Evolutionary conservation across 1,284 basidiomycete genomes (phyloP), one percentile per base, ranked within the genome.

Genomic region (Neonothopanus nambi): DNA sequence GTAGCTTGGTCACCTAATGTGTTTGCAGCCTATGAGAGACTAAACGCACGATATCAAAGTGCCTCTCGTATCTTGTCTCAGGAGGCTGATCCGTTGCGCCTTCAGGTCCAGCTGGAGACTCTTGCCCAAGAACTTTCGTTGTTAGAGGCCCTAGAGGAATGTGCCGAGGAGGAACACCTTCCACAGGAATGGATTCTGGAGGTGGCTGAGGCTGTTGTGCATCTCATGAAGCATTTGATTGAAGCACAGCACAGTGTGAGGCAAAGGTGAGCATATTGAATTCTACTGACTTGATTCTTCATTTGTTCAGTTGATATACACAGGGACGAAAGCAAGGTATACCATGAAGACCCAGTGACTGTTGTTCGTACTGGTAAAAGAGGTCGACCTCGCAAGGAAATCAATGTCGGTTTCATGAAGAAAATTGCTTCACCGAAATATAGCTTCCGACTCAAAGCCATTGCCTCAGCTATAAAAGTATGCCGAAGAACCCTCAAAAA

Each of bases 71-170:
- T 57, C 23, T 40, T 56, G 12, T 30, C 33, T 13, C 48, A 54
- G 26, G 56, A 57, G 33, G 37, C 55, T 11, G 55, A 56, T 38
- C 37, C 46, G 5, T 43, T 49, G 4, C 50, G 47, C 1, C 53
- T 58, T 13, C 35, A 26, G 21, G 43, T 41, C 20, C 36, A 58
- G 18, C 37, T 54, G 0, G 28, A 54, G 20, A 37, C 15, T 1
- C 43, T 51, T 9, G 49, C 46, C 0, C n/a, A 49, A 20, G 52
- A 59, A 20, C 26, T 28, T 28, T 11, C 26, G 26, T 28, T 28
- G 26, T 30, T 59, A 0, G 15, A 49, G 6, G 52, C 52, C 2
- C 51, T 59, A 1, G 57, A 59, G 21, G 20, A 36, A 1, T 52
- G 49, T 18, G 51, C 51, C 6, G 38, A 28, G 5, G 47, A 50